These are phyloP conservation scores for Rubroboletus pulcherrimus DNA, from an alignment of 768 basidiomycete species.

Conservation along the genomic window DNA sequence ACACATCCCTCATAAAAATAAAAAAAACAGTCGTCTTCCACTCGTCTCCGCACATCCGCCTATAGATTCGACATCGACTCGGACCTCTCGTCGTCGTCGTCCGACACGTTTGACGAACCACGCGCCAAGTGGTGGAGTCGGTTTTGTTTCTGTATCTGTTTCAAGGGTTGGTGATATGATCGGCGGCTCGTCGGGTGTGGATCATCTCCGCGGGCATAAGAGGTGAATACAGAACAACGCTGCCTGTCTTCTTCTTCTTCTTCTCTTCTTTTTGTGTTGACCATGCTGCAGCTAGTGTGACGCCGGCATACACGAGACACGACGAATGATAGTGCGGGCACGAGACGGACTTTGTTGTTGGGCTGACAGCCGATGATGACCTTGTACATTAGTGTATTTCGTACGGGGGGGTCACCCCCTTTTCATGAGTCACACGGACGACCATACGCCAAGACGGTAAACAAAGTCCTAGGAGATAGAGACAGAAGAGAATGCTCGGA, in stretches of 20 bases:
- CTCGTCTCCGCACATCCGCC: slow-evolving; percentile 7
- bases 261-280: neutral
- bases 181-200: slow-evolving; percentile 1
- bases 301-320: neutral
- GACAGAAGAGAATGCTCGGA: neutral
- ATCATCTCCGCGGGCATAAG: slow-evolving; percentile 14
- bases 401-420: neutral
- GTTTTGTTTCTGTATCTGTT: slow-evolving; percentile 17
- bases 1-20: neutral
- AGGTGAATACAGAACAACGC: neutral
- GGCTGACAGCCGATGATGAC: neutral
- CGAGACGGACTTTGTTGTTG: neutral
- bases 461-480: neutral
- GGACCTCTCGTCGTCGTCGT: slow-evolving; percentile 22
- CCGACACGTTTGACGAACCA: slow-evolving; percentile 22
- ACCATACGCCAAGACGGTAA: neutral
- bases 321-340: neutral
- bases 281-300: neutral
- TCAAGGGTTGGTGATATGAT: slow-evolving; percentile 23
- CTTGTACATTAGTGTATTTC: slow-evolving; percentile 3
- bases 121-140: slow-evolving; percentile 20
- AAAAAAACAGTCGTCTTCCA: slow-evolving; percentile 4
- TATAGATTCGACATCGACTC: slow-evolving; percentile 25
- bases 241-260: neutral
- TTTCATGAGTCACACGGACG: neutral